Evolutionary conservation across 176 grass and related monocot species (phyloP).

Genomic region (Hordeum marinum): DNA sequence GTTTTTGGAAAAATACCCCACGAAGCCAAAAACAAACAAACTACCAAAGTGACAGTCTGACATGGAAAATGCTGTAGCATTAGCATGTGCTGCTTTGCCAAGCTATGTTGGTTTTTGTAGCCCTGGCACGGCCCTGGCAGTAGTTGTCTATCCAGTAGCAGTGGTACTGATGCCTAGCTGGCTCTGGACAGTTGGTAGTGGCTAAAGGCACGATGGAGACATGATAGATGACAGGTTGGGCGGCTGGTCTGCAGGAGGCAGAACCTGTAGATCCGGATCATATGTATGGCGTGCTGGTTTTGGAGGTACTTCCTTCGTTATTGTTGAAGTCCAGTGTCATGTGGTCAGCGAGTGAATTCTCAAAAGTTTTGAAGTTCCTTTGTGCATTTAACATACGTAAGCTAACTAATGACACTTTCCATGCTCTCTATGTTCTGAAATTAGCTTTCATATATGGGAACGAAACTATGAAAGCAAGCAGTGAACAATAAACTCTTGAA

Average conservation of each 20-base stretch:
- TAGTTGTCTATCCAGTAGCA: slow-evolving; percentile 33
- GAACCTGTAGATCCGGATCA: slow-evolving; percentile 26
- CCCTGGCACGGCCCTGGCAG: slow-evolving; percentile 17
- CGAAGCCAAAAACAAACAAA: not conserved
- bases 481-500: not conserved
- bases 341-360: not conserved
- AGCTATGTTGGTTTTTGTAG: slow-evolving; percentile 26
- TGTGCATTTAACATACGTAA: not conserved
- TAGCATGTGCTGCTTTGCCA: slow-evolving; percentile 21
- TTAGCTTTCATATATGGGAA: not conserved
- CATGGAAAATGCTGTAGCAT: slow-evolving; percentile 13
- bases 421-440: not conserved
- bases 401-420: not conserved
- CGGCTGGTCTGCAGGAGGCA: slow-evolving; percentile 39
- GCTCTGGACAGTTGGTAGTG: slow-evolving; percentile 40
- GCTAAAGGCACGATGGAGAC: slow-evolving; percentile 29
- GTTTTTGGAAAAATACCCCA: not conserved
- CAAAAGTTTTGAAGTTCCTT: not conserved
- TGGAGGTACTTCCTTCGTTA: slow-evolving; percentile 1
- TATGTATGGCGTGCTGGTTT: slow-evolving; percentile 20
- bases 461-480: not conserved
- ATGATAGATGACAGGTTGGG: slow-evolving; percentile 35
- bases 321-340: not conserved
- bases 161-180: slow-evolving; percentile 36
- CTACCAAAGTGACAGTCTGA: not conserved